Base-by-base conservation (phyloP, 2,329 filamentous ascomycete species). In the Byssochlamys sp. region DNA sequence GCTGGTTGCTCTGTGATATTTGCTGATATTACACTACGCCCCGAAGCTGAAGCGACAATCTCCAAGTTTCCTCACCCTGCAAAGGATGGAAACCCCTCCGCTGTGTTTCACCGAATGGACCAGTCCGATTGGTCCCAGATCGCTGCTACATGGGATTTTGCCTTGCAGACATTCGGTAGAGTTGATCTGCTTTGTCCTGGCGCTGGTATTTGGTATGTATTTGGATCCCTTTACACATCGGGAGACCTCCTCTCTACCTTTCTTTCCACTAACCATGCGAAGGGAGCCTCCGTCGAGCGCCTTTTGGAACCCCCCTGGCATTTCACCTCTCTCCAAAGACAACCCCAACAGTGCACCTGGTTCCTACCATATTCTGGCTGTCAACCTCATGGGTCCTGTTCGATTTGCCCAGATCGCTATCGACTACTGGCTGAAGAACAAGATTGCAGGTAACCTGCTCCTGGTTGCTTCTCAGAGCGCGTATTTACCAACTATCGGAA, bases 51-150 rank as follows among this genome's bases (percentile, higher is more conserved):
- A 48, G 55, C 24, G 1, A 62, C 64, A 1, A 1, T 65, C 2
- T 45, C 57, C 14, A 58, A 60, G 39, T 61, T 45, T 24, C 39
- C 39, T 9, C 39, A 45, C 39, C 39, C 39, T 19, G n/a, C 39
- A n/a, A 45, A n/a, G 19, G 39, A 45, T 45, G 39, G 9, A 19
- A 45, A 45, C 4, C 39, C 39, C 14, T 45, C 39, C 2, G 39
- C 39, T 7, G 39, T 45, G 39, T 45, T 45, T 45, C 39, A 19
- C 39, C 39, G 59, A 45, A 60, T 57, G 19, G 57, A 68, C 56
- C 52, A 61, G 27, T 62, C 59, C 1, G 54, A 61, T 12, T 71
- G 70, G 49, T 61, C 50, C 60, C 69, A 73, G 0, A 67, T 72
- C 7, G 57, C 54, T 10, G 67, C 63, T 1, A 61, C 55, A 25